phyloP scores from a whole-genome alignment of 495 filamentous ascomycete species.

The Podospora pseudopauciseta region DNA sequence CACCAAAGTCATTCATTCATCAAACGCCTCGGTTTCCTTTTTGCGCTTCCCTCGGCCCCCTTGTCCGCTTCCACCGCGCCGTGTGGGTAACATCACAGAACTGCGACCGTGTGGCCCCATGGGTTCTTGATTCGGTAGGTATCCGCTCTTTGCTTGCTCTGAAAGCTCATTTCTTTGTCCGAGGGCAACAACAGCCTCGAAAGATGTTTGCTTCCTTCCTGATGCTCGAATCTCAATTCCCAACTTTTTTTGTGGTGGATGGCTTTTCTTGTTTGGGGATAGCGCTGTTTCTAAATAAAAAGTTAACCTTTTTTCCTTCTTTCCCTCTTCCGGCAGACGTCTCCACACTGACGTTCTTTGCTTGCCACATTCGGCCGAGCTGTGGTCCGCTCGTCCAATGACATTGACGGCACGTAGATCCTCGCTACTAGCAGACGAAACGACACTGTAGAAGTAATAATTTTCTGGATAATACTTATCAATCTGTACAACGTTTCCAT shows the following conservation, averaged over 20 bases:
- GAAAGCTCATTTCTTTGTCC: background rate
- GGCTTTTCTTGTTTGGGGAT: constrained; percentile 17
- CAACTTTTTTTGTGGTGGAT: background rate
- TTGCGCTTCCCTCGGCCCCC: background rate
- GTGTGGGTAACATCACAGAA: background rate
- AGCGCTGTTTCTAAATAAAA: constrained; percentile 33
- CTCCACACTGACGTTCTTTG: constrained; percentile 19
- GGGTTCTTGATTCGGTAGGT: background rate
- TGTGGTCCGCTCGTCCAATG: constrained; percentile 11
- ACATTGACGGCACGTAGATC: constrained; percentile 4
- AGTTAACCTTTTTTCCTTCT: constrained; percentile 25
- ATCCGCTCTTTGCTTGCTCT: background rate
- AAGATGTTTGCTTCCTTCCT: background rate
- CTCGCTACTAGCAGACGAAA: background rate
- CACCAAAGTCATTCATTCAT: background rate
- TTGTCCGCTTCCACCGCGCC: background rate
- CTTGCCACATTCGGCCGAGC: constrained; percentile 19
- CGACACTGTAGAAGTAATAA: background rate
- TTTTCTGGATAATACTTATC: background rate
- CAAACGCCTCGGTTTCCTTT: background rate
- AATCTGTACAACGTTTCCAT: constrained; percentile 3
- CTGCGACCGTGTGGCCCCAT: background rate
- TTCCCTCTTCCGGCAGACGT: constrained; percentile 4
- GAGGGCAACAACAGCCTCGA: background rate
- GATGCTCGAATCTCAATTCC: background rate